Conservation (phyloP, 139 green algal species). For the Chlamydomonas asymmetrica region DNA sequence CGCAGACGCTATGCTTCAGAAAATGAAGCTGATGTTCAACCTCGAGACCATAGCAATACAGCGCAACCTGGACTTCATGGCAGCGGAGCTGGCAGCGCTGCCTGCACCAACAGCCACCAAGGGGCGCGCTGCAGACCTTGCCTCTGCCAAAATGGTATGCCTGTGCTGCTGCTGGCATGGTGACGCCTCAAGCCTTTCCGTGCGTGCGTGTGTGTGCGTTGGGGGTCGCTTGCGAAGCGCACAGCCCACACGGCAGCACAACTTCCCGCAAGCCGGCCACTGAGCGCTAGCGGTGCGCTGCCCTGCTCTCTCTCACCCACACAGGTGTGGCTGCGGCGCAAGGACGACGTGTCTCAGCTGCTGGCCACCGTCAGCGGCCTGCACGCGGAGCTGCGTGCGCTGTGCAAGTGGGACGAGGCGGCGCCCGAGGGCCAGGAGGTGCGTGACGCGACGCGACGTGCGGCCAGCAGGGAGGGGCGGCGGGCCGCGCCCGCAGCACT, state of each 20-base stretch:
- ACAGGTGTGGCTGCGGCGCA: slow-evolving; percentile 19
- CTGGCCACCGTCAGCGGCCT: slow-evolving; percentile 29
- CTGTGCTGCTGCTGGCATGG: no score
- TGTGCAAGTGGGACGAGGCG: slow-evolving; percentile 25
- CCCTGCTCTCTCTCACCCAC: no score
- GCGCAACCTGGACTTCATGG: slow-evolving; percentile 21
- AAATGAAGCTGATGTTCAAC: slow-evolving; percentile 55
- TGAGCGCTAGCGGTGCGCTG: no score
- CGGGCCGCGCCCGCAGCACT: no score
- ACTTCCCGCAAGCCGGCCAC: no score
- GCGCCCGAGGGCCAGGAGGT: background rate
- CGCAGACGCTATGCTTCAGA: slow-evolving; percentile 48
- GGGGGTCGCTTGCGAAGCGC: no score
- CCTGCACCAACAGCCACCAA: no score
- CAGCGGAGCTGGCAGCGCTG: background rate
- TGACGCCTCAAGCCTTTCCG: no score
- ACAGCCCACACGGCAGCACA: no score
- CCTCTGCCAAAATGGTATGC: no score
- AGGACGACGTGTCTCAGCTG: slow-evolving; percentile 34
- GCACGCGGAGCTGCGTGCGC: slow-evolving; percentile 24
- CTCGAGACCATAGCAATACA: slow-evolving; percentile 46
- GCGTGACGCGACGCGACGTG: background rate
- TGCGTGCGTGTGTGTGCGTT: no score
- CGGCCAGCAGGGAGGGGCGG: background rate
- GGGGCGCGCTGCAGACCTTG: no score